These are phyloP conservation scores for Akebia trifoliata DNA, from an alignment of 164 flowering plant genomes.

Conservation along the genomic window DNA sequence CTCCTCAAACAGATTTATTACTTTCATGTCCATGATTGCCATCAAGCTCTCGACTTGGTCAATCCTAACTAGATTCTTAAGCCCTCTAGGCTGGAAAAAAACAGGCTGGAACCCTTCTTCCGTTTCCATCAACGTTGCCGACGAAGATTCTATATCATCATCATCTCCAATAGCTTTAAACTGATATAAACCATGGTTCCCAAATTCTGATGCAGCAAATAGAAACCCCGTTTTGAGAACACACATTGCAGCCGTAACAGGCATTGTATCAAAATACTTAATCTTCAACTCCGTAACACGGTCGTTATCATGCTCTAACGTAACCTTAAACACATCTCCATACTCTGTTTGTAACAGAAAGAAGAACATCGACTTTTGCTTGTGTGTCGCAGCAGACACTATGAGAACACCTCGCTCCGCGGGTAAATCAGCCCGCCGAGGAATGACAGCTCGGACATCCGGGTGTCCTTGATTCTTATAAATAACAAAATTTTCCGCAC, in stretches of 20 bases:
- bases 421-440: slow-evolving; percentile 83
- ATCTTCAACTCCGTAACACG: slow-evolving; percentile 81
- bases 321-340: slow-evolving; percentile 94
- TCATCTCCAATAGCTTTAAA: slow-evolving; percentile 93
- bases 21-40: slow-evolving; percentile 98
- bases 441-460: slow-evolving; percentile 91
- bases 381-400: slow-evolving; percentile 88
- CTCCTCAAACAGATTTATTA: slow-evolving; percentile 85
- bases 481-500: slow-evolving; percentile 96
- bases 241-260: slow-evolving; percentile 80
- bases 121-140: slow-evolving; percentile 84
- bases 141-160: slow-evolving; percentile 89
- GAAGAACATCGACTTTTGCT: slow-evolving; percentile 85
- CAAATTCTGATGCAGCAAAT: slow-evolving; percentile 98
- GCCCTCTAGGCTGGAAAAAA: slow-evolving; percentile 90
- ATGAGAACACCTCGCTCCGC: slow-evolving; percentile 92
- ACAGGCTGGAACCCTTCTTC: slow-evolving; percentile 97
- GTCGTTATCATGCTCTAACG: slow-evolving; percentile 69
- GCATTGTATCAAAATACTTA: slow-evolving; percentile 94
- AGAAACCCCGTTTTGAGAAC: slow-evolving; percentile 79
- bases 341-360: slow-evolving; percentile 93
- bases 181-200: slow-evolving; percentile 93
- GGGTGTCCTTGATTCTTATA: slow-evolving; percentile 98
- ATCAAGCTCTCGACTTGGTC: slow-evolving; percentile 96
- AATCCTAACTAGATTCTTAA: slow-evolving; percentile 84